Base-by-base conservation (phyloP, 75 land plant species). In the Pinus tabuliformis region DNA sequence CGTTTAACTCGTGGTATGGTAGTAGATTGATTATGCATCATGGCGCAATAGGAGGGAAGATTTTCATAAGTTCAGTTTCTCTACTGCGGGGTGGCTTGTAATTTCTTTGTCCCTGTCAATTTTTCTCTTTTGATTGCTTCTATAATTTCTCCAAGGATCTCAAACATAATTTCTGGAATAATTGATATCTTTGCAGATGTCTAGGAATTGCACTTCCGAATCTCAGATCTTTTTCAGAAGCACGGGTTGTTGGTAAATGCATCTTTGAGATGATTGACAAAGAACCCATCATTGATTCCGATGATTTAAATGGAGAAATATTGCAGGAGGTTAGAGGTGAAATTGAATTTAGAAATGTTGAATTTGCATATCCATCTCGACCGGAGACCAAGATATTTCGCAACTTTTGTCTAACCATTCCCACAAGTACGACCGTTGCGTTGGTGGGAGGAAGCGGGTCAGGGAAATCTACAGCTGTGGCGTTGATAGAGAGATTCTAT, bases 361-460 rank as follows among this genome's bases (percentile, higher is more conserved):
- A 70, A 0, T 90, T 90, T 59, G 56, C 78, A 8, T 87, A 90
- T 61, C 92, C 92, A 22, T 81, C 92, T 0, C 74, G 92, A 24
- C 90, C 84, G 13, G 88, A 81, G 14, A 80, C 73, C 16, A 39
- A 18, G 13, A 73, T 90, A 39, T 80, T 90, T 60, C 60, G 76
- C 52, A 75, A 72, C 18, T 78, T 90, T 59, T 83, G 49, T 49
- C 80, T 90, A 9, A 76, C 59, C 59, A 83, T 90, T 45, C 63
- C 78, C 6, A 77, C 83, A 0, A 88, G 92, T 0, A 75, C 80
- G 78, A 88, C 90, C 1, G 78, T 90, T 8, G 92, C 87, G 8
- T 81, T 90, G 24, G 92, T 90, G 24, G 92, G 92, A 17, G 77
- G 90, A 52, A 85, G 88, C 45, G 92, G 92, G 0, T 90, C 90